Base-by-base conservation (phyloP, 306 rosid genomes). In the Rosa lucieae region DNA sequence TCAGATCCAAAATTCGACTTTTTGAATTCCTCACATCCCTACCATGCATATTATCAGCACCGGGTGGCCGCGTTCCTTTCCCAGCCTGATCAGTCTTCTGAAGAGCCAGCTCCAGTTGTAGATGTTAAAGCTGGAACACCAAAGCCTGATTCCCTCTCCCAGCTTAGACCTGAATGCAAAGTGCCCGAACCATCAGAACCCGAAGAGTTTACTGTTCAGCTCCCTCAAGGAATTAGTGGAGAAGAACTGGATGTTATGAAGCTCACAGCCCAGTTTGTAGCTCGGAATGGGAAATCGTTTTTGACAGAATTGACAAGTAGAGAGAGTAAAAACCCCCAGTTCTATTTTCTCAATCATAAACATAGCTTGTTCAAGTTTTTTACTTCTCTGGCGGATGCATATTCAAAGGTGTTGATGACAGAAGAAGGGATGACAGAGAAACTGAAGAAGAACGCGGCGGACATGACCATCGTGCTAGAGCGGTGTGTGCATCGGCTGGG, bases 311-410 rank as follows among this genome's bases (percentile, higher is more conserved):
- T 94, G 93, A 94, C 95, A 3, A 90, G 92, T 77, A 88, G 97
- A 85, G 97, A 94, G 86, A 92, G 83, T 74, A 92, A 87, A 72
- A 94, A 91, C 74, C 92, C 95, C 26, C 94, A 89, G 72, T 94
- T 94, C 81, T 97, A 92, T 85, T 94, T 94, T 85, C 51, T 94
- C 82, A 94, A 92, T 82, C 94, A 95, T 10, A 92, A 90, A 37
- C 99, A 94, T 82, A 91, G 99, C 74, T 92, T 92, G 97, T 94
- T 94, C 79, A 92, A 87, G 9, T 92, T 92, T 84, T 94, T 92
- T 58, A 91, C 97, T 65, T 92, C 97, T 26, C 91, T 94, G 74
- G 97, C 92, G 10, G 96, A 92, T 89, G 95, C 97, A 2, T 92
- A 92, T 82, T 91, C 97, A 0, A 92, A 92, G 85, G 99, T 92